These are phyloP conservation scores for Aspergillus wentii DNA, from an alignment of 495 filamentous ascomycete genomes.

Conservation along the genomic window DNA sequence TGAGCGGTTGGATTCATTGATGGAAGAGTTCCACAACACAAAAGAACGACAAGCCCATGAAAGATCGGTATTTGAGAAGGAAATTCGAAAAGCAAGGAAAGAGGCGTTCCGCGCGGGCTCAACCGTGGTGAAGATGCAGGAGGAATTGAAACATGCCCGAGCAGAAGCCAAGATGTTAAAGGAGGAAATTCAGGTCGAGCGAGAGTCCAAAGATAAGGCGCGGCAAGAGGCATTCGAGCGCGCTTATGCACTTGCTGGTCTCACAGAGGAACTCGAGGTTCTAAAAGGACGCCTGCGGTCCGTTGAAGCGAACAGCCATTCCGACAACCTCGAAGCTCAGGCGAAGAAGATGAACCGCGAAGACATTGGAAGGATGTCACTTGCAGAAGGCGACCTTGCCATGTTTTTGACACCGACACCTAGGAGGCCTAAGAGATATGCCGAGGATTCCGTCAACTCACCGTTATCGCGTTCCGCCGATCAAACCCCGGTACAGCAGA, in stretches of 20 bases:
- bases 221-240: slow-evolving; percentile 77
- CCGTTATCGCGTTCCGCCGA: slow-evolving; percentile 35
- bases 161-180: slow-evolving; percentile 47
- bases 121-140: slow-evolving; percentile 68
- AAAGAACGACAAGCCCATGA: slow-evolving; percentile 75
- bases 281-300: slow-evolving; percentile 57
- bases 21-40: slow-evolving; percentile 69
- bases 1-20: slow-evolving; percentile 70
- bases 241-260: slow-evolving; percentile 63
- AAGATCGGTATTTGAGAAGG: slow-evolving; percentile 74
- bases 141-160: slow-evolving; percentile 70
- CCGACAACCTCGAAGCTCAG: slow-evolving; percentile 24
- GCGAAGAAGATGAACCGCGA: slow-evolving; percentile 25
- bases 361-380: slow-evolving; percentile 23
- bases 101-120: slow-evolving; percentile 82
- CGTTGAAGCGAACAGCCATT: slow-evolving; percentile 57
- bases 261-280: slow-evolving; percentile 69
- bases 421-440: slow-evolving; percentile 48
- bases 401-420: slow-evolving; percentile 27
- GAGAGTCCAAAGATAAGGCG: slow-evolving; percentile 41
- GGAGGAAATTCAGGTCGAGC: slow-evolving; percentile 49
- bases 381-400: slow-evolving; percentile 31
- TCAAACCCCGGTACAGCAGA: slow-evolving; percentile 47
- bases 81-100: slow-evolving; percentile 74
- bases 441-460: slow-evolving; percentile 52